Evolutionary conservation across 129 eudicot species (phyloP).

Genomic region (Escallonia rubra): DNA sequence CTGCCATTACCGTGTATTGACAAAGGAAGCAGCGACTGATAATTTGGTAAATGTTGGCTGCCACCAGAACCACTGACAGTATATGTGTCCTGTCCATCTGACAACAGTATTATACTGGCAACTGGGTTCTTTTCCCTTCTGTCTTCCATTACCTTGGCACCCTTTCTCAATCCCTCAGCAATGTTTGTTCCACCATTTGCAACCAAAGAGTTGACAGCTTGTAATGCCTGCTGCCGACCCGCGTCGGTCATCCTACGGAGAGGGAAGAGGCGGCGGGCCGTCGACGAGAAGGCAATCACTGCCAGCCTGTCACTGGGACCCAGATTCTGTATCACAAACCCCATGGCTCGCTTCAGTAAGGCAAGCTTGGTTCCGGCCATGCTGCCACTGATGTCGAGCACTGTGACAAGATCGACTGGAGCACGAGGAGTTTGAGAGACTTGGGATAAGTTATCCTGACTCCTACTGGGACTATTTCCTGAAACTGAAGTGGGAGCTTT

Average conservation of each 20-base stretch:
- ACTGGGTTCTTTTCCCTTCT: constrained; percentile 79
- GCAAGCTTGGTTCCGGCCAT: constrained; percentile 93
- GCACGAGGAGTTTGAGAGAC: constrained; percentile 66
- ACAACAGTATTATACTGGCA: constrained; percentile 75
- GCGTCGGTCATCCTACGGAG: constrained; percentile 72
- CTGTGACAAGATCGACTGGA: constrained; percentile 87
- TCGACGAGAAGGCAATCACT: constrained; percentile 81
- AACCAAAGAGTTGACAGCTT: constrained; percentile 72
- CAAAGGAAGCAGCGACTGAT: constrained; percentile 47
- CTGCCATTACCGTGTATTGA: constrained; percentile 38
- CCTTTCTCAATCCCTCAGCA: constrained; percentile 83
- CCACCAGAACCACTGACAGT: constrained; percentile 34
- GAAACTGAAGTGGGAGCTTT: constrained; percentile 62
- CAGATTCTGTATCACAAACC: constrained; percentile 81
- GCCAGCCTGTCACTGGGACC: constrained; percentile 82
- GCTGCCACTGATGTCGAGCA: constrained; percentile 93
- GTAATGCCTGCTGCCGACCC: constrained; percentile 65
- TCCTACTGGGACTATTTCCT: constrained; percentile 25
- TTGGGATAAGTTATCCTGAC: constrained; percentile 29
- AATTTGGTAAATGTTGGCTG: constrained; percentile 27
- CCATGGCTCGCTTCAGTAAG: constrained; percentile 83
- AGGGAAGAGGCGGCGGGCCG: constrained; percentile 79
- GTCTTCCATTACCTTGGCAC: constrained; percentile 76
- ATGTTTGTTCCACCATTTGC: constrained; percentile 88
- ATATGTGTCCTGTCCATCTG: constrained; percentile 88